Base-by-base conservation (phyloP, 106 monocot genomes). In the Dioscorea alata region DNA sequence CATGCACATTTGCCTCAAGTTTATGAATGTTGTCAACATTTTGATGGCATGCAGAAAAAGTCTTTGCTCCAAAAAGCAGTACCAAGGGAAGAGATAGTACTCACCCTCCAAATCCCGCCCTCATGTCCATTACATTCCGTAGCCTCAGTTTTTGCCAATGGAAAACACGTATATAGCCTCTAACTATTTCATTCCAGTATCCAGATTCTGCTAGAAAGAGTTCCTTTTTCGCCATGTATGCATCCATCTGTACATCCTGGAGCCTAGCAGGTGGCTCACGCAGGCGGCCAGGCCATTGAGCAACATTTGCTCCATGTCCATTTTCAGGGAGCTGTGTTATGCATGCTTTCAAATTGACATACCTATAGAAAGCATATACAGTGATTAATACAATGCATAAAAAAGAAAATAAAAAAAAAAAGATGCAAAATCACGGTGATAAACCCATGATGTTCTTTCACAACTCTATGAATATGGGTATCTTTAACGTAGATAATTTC, bases 31-130 rank as follows among this genome's bases (percentile, higher is more conserved):
- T 8, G 42, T 42, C 10, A 42, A 42, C 42, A 8, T 1, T 42
- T 42, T 8, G 42, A 42, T 42, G 42, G 9, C 42, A 42, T 42
- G 42, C 42, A 42, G 42, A 6, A 10, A 10, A 10, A 42, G 42
- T 42, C 10, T 8, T 42, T 8, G 42, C 10, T 42, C 6, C 42
- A 42, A 8, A 42, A 0, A 42, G 10, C 10, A 8, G 10, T 42
- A 42, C 5, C 6, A 42, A 42, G 42, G 42, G 10, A 42, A 42
- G 42, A 42, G 42, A 54, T 54, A 19, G 60, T 12, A n/a, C 21
- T 50, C 85, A 95, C 94, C 94, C 94, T 79, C 94, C 94, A 88
- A 86, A 86, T 67, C 88, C 85, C 78, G 94, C 94, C 54, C 88
- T 82, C 94, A 95, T 95, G 65, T 91, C 94, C 94, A 95, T 83